Evolutionary conservation across 2,329 filamentous ascomycete species (phyloP).

Genomic region (Aurifilum marmelostoma): DNA sequence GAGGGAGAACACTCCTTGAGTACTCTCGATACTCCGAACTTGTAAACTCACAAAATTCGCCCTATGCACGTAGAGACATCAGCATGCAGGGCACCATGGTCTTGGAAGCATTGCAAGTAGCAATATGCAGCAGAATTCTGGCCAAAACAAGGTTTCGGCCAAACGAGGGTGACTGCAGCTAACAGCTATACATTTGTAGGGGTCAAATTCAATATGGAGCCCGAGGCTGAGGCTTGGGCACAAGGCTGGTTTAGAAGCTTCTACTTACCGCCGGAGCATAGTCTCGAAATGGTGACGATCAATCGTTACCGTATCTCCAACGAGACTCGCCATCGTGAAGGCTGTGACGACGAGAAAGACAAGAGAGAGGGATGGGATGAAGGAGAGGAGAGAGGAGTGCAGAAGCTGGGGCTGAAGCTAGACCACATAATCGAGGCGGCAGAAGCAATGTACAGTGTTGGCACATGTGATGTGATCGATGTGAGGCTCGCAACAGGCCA

Average conservation of each 20-base stretch:
- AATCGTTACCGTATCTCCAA: slow-evolving; percentile 52
- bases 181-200: neutral
- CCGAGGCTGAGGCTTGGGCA: slow-evolving; percentile 14
- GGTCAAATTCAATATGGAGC: neutral
- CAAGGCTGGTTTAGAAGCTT: neutral
- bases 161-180: neutral
- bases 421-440: neutral
- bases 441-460: neutral
- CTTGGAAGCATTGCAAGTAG: neutral
- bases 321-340: slow-evolving; percentile 21
- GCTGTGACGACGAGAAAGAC: slow-evolving; percentile 5
- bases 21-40: slow-evolving; percentile 18
- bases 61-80: slow-evolving; percentile 38
- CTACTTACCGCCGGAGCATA: slow-evolving; percentile 60
- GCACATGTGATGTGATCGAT: slow-evolving; percentile 10
- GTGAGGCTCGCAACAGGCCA: slow-evolving; percentile 2
- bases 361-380: neutral
- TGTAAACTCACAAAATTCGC: slow-evolving; percentile 51
- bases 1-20: slow-evolving; percentile 13
- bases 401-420: neutral
- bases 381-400: neutral
- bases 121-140: neutral
- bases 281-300: slow-evolving; percentile 65
- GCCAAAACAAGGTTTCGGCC: neutral
- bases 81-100: neutral